A percentile compares a stretch with the other conserved stretches of the same genome.
These are phyloP conservation scores for Punctularia strigosozonata DNA, from an alignment of 768 basidiomycete species.

Conservation along the genomic window DNA sequence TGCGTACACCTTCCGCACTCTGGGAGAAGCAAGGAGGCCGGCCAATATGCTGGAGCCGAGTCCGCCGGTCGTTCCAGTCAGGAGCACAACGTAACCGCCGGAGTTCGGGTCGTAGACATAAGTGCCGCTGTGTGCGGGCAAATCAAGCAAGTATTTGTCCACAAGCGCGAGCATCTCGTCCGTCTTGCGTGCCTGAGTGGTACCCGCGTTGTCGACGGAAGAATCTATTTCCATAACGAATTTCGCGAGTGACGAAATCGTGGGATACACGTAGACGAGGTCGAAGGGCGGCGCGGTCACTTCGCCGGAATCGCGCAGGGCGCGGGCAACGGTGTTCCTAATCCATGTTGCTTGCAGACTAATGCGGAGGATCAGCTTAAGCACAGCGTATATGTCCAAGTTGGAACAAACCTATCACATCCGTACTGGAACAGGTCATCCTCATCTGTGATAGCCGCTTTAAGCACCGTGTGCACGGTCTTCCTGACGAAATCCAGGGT, in stretches of 20 bases:
- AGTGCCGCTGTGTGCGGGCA: not conserved
- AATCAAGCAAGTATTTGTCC: not conserved
- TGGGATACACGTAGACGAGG: slow-evolving; percentile 17
- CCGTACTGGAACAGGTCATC: slow-evolving; percentile 29
- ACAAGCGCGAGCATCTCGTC: not conserved
- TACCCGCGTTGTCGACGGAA: too few species aligned
- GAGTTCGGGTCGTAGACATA: not conserved
- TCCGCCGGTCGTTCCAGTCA: slow-evolving; percentile 15
- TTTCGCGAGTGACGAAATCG: slow-evolving; percentile 14
- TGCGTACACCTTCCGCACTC: slow-evolving; percentile 5
- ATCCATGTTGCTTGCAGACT: slow-evolving; percentile 27
- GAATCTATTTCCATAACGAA: too few species aligned
- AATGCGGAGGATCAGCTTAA: not conserved
- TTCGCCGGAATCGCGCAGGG: slow-evolving; percentile 9
- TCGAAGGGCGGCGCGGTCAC: slow-evolving; percentile 9
- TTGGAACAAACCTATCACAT: slow-evolving; percentile 23
- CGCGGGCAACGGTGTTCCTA: slow-evolving; percentile 18
- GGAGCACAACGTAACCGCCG: slow-evolving; percentile 8
- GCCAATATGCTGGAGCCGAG: slow-evolving; percentile 10
- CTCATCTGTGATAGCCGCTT: slow-evolving; percentile 13
- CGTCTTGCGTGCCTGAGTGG: too few species aligned
- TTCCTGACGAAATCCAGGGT: slow-evolving; percentile 19
- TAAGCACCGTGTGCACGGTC: slow-evolving; percentile 23
- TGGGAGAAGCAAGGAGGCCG: not conserved
- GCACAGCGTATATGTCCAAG: not conserved